Percentiles rank a stretch among this genome's conserved stretches.
These are phyloP conservation scores for Ilyonectria destructans DNA, from an alignment of 2,329 filamentous ascomycete species.

Conservation along the genomic window DNA sequence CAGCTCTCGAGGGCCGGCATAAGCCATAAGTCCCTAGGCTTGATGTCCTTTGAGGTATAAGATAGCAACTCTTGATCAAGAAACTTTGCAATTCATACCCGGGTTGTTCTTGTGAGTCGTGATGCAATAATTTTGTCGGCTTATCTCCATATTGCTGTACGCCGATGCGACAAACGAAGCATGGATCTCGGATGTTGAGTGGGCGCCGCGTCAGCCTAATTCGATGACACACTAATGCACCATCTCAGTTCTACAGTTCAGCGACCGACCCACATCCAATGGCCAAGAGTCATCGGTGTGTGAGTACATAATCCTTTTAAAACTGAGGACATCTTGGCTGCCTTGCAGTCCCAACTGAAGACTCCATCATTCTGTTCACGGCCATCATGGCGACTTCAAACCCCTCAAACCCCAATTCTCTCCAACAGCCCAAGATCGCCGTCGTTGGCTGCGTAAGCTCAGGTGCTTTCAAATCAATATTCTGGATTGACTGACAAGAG, in stretches of 20 bases:
- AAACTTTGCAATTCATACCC: too few species aligned
- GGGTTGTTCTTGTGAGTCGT: too few species aligned
- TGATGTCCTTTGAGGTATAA: too few species aligned
- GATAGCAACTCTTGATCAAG: too few species aligned
- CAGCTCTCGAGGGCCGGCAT: too few species aligned
- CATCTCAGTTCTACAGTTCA: too few species aligned
- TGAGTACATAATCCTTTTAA: neutral
- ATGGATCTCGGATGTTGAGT: neutral
- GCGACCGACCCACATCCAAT: neutral
- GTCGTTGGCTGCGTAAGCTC: constrained; percentile 36
- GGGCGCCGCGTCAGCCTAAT: constrained; percentile 3
- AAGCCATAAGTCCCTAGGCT: too few species aligned
- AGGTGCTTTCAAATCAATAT: too few species aligned
- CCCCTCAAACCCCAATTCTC: neutral
- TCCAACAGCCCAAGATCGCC: constrained; percentile 29
- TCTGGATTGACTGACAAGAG: neutral
- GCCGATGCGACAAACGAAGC: neutral
- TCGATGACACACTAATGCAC: constrained; percentile 12
- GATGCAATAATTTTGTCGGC: too few species aligned
- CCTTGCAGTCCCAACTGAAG: neutral
- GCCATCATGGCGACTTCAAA: constrained; percentile 9
- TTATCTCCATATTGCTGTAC: too few species aligned
- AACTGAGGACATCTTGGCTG: neutral
- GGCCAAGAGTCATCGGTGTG: neutral
- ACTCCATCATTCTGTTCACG: neutral